Evolutionary conservation across 2,329 filamentous ascomycete genomes (phyloP), one percentile per base, ranked within the genome.

Genomic region (Paraphoma sp.): DNA sequence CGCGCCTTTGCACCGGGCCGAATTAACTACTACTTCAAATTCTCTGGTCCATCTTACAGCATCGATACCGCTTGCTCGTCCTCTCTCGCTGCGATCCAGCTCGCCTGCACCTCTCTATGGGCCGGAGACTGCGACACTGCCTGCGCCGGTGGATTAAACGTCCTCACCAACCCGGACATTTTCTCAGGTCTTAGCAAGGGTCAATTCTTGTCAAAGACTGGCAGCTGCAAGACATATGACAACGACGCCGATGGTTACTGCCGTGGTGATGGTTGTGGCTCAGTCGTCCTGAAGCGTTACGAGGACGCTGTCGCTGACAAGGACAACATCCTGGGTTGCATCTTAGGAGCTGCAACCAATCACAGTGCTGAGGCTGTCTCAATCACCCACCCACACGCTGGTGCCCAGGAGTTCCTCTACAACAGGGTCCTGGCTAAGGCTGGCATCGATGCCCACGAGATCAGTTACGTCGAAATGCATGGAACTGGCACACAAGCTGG

Each of bases 381-480:
- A 1, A 95, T 96, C 68, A 95, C 91, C 0, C 89, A 92, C 55
- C 92, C 92, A 1, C 91, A 95, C 73, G 89, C 87, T 4, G 89
- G 86, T 12, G 89, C 90, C 0, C 92, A 96, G 74, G 86, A 90
- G 11, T 81, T 84, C 46, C 79, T 95, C 10, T 94, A 89, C 67
- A 84, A 85, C 53, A 82, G 86, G 40, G 87, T 95, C 29, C 81
- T 95, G 1, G 84, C 89, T 46, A 85, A 90, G 43, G 88, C 90
- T 42, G 88, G 89, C 56, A 84, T 95, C 18, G 88, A 93, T 68
- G 89, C 91, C 1, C 83, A 87, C 48, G 89, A 93, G 60, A 84
- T 96, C 47, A 87, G 87, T 75, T 96, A 94, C 69, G 88, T 96
- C 8, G 92, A 96, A 77, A 92, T 95, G 88, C 92, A 96, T 74